Evolutionary conservation across 805 yeast species (phyloP).

Genomic region (Jamesozyma gamospora): DNA sequence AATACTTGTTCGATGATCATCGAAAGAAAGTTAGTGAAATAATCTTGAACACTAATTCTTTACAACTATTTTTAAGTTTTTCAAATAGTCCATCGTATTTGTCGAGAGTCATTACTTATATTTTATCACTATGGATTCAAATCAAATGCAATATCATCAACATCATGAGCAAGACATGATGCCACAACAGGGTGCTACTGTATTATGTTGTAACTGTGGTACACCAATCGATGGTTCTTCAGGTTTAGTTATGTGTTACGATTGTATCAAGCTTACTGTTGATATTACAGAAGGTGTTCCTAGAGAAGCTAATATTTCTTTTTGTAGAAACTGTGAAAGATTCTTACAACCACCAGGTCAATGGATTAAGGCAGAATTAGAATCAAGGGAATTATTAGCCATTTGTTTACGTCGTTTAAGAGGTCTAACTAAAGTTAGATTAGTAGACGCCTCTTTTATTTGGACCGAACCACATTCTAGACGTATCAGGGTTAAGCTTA

Average conservation of each 20-base stretch:
- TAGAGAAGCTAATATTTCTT: constrained; percentile 84
- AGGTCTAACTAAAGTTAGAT: constrained; percentile 75
- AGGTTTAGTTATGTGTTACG: constrained; percentile 92
- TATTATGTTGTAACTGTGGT: constrained; percentile 97
- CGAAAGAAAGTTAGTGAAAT: background rate
- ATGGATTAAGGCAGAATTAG: constrained; percentile 86
- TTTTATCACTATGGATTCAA: constrained; percentile 18
- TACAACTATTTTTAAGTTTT: too few species aligned
- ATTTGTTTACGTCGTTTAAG: constrained; percentile 78
- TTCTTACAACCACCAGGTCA: constrained; percentile 90
- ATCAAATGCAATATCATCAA: constrained; percentile 23
- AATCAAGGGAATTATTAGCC: constrained; percentile 87
- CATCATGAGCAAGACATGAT: constrained; percentile 48
- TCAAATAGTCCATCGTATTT: too few species aligned
- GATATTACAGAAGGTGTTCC: constrained; percentile 93
- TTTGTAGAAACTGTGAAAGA: constrained; percentile 95
- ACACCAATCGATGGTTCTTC: constrained; percentile 93
- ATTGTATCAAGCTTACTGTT: constrained; percentile 87
- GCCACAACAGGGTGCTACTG: constrained; percentile 54
- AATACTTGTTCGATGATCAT: constrained; percentile 1
- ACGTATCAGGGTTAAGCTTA: constrained; percentile 79
- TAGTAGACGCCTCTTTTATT: constrained; percentile 87
- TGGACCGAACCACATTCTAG: constrained; percentile 99
- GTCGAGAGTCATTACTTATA: too few species aligned
- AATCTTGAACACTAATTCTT: background rate